Evolutionary conservation across 1,284 basidiomycete genomes (phyloP).

Genomic region (Calocybe gambosa): DNA sequence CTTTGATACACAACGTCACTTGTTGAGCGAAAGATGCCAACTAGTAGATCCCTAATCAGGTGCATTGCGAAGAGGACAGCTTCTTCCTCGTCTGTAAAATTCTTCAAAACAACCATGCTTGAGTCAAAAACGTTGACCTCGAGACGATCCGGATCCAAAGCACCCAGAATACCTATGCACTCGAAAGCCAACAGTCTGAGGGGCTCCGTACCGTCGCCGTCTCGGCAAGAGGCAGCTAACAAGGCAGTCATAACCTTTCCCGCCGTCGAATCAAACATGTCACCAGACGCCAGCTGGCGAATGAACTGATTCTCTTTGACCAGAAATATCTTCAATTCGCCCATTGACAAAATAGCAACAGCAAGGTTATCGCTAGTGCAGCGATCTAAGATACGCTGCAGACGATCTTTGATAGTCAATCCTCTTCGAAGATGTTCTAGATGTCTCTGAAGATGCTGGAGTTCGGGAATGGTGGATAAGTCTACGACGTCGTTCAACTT

Average conservation of each 20-base stretch:
- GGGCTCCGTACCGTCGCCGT: constrained; percentile 69
- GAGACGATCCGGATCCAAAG: constrained; percentile 93
- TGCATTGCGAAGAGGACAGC: constrained; percentile 79
- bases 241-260: constrained; percentile 69
- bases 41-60: constrained; percentile 82
- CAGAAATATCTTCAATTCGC: constrained; percentile 73
- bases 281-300: constrained; percentile 66
- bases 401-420: constrained; percentile 49
- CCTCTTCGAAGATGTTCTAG: constrained; percentile 45
- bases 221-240: constrained; percentile 68
- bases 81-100: constrained; percentile 82
- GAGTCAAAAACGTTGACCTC: constrained; percentile 61
- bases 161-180: constrained; percentile 92
- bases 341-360: constrained; percentile 72
- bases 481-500: constrained; percentile 78
- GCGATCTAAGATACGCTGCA: constrained; percentile 73
- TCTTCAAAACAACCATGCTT: constrained; percentile 71
- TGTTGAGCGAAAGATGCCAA: constrained; percentile 89
- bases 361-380: constrained; percentile 78
- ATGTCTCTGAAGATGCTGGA: constrained; percentile 43
- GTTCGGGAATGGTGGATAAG: constrained; percentile 63
- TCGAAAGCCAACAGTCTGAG: constrained; percentile 75
- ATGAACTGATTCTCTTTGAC: constrained; percentile 46
- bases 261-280: constrained; percentile 79
- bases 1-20: constrained; percentile 92